Base-by-base conservation (phyloP, 805 yeast species). In the Hanseniaspora mollemarum region DNA sequence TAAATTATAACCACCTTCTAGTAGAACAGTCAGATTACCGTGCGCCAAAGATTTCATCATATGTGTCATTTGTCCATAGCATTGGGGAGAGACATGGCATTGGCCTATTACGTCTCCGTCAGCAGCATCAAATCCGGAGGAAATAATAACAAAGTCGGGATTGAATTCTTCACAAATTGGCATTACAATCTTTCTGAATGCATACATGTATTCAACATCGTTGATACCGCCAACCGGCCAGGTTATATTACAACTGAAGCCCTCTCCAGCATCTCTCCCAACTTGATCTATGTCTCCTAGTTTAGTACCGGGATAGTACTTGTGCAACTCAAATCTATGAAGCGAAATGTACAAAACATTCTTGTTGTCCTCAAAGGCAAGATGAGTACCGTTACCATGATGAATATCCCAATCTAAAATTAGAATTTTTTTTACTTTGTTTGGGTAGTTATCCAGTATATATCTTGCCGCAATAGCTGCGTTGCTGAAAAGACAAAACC, bases 341-440 rank as follows among this genome's bases (percentile, higher is more conserved):
- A 90, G 67, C 0, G 97, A 88, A 41, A 92, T 78, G 65, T 92
- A 92, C 32, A 92, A 71, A 8, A 92, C 96, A 51, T 94, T 71
- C 25, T 94, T 94, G 62, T 92, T 96, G 56, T 85, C 76, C 57
- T 77, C 77, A 58, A 92, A 92, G 2, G 94, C 87, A 62, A 83
- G 82, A 65, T 92, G 98, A 1, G 99, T 92, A 36, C 99, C 99
- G 65, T 92, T 92, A 24, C 99, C 99, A 65, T 92, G 99, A 66
- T 92, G 99, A 43, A 92, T 87, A 66, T 92, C 99, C 99, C 99
- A 92, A 65, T 92, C 99, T 21, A 88, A 61, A 53, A 92, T 80
- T 52, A 87, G 77, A 36, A 92, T 85, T 58, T 76, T 76, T 55
- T 94, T 72, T 6, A 90, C 94, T 24, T 86, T 76, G 59, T 90